phyloP scores from a whole-genome alignment of 225 moss, liverwort and hornwort genomes.

The Anthoceros angustus region DNA sequence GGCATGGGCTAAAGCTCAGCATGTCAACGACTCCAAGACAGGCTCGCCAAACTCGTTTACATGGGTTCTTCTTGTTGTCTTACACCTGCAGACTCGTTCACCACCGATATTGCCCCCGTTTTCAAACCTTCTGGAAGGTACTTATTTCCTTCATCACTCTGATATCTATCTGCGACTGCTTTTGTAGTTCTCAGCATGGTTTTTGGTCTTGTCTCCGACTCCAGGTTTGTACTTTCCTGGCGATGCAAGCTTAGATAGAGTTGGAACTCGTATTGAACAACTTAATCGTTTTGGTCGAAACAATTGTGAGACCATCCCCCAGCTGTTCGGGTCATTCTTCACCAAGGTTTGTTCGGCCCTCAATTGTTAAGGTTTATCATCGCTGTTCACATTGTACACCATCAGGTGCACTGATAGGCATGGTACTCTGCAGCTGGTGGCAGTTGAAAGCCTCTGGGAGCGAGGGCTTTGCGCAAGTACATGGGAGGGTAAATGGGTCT shows the following conservation, averaged over 20 bases:
- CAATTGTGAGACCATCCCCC: conserved; percentile 59
- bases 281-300: conserved; percentile 48
- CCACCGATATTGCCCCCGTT: conserved; percentile 90
- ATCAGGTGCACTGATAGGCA: conserved; percentile 5
- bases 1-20: conserved; percentile 83
- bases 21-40: conserved; percentile 90
- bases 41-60: conserved; percentile 88
- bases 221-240: conserved; percentile 63
- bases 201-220: not conserved
- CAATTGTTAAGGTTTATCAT: not conserved
- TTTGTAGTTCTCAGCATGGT: not conserved
- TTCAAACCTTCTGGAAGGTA: conserved; percentile 85
- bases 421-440: conserved; percentile 41
- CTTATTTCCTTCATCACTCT: conserved; percentile 20
- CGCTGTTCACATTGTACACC: not conserved
- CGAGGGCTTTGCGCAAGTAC: conserved; percentile 87
- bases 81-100: conserved; percentile 89
- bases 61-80: conserved; percentile 70
- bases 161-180: too few species aligned
- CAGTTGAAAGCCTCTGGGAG: conserved; percentile 84
- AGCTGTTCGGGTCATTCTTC: conserved; percentile 83
- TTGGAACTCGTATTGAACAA: conserved; percentile 39
- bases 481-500: conserved; percentile 81
- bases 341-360: conserved; percentile 35
- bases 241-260: conserved; percentile 39